These are phyloP conservation scores for Gossypium gossypioides DNA, from an alignment of 441 rosid genomes.

Conservation along the genomic window DNA sequence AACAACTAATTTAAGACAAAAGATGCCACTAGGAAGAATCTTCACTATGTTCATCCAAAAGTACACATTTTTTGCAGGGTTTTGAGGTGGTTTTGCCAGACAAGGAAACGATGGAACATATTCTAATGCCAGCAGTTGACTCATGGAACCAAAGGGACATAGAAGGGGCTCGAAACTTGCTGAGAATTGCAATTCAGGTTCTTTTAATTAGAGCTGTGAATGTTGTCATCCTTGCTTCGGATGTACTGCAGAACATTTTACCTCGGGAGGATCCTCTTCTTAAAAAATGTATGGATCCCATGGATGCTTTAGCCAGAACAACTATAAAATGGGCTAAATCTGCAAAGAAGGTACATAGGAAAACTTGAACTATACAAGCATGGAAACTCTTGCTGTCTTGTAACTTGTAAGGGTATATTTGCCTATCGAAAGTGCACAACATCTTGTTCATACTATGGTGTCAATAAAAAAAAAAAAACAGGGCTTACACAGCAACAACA, in stretches of 20 bases:
- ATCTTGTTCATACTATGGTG: neutral
- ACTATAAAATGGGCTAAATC: conserved; percentile 36
- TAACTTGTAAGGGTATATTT: neutral
- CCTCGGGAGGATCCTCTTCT: conserved; percentile 44
- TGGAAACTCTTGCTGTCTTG: neutral
- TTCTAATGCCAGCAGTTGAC: conserved; percentile 35
- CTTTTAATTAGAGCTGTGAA: conserved; percentile 44
- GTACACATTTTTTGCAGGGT: conserved; percentile 24
- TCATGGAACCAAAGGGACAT: conserved; percentile 34
- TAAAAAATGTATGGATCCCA: conserved; percentile 41
- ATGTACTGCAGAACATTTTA: conserved; percentile 37
- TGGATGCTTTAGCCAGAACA: conserved; percentile 47
- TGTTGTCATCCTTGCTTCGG: conserved; percentile 39
- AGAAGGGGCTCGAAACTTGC: conserved; percentile 45
- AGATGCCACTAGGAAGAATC: neutral
- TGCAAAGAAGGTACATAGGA: conserved; percentile 9
- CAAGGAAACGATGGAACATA: conserved; percentile 37
- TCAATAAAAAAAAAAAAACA: neutral
- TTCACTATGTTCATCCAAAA: neutral
- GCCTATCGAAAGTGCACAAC: neutral
- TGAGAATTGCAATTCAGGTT: conserved; percentile 44
- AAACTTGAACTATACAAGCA: neutral
- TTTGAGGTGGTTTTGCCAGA: conserved; percentile 54
- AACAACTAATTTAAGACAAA: neutral
- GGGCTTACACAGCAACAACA: neutral